Conservation (phyloP, 441 rosid species). For the Flueggea neowawraea region DNA sequence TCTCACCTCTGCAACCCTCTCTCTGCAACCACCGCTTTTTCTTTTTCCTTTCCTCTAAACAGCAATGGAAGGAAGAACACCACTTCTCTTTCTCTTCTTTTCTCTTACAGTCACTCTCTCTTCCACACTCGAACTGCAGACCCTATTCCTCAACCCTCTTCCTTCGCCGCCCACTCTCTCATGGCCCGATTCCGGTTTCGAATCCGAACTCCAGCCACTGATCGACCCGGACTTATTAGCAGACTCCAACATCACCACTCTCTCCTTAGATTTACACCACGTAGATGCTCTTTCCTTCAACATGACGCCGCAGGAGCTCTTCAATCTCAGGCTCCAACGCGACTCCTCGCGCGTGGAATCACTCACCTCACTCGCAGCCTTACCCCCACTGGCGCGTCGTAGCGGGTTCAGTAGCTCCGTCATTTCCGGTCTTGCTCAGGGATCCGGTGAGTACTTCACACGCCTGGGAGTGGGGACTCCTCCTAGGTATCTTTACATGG, state of each 20-base stretch:
- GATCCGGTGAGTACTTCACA: slow-evolving; percentile 93
- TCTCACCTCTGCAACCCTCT: not conserved
- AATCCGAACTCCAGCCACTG: slow-evolving; percentile 1
- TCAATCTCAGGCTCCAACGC: slow-evolving; percentile 54
- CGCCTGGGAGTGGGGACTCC: slow-evolving; percentile 93
- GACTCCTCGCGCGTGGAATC: slow-evolving; percentile 50
- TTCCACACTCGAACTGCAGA: slow-evolving; percentile 30
- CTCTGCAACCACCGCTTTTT: not conserved
- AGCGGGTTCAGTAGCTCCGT: slow-evolving; percentile 72
- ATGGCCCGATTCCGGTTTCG: slow-evolving; percentile 32
- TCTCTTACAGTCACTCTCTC: slow-evolving; percentile 3
- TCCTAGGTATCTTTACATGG: slow-evolving; percentile 65
- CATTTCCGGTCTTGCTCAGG: slow-evolving; percentile 78
- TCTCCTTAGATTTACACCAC: slow-evolving; percentile 48
- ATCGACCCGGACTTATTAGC: slow-evolving; percentile 7
- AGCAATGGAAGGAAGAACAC: slow-evolving; percentile 1
- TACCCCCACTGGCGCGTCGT: slow-evolving; percentile 21
- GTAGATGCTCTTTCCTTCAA: slow-evolving; percentile 51
- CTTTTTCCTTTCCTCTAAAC: not conserved
- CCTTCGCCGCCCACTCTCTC: slow-evolving; percentile 40
- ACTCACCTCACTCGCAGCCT: slow-evolving; percentile 25
- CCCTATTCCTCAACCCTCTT: slow-evolving; percentile 38
- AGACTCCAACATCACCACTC: slow-evolving; percentile 15
- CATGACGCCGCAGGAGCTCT: slow-evolving; percentile 41
- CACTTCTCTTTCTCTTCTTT: slow-evolving; percentile 2